These are phyloP conservation scores for Scheffersomyces insectosa DNA, from an alignment of 1,139 yeast species.

Conservation along the genomic window DNA sequence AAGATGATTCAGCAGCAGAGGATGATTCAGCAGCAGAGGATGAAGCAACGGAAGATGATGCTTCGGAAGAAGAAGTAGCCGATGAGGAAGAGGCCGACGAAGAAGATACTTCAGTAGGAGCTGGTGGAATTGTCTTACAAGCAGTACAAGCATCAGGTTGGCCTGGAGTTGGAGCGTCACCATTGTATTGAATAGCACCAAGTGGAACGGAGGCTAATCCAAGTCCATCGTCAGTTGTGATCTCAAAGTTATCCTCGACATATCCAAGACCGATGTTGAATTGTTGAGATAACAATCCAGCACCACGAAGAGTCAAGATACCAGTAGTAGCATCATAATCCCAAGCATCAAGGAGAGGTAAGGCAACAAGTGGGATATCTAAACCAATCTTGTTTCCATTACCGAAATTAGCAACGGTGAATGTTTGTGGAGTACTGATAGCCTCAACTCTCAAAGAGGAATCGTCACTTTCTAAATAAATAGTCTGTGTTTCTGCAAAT, in stretches of 20 bases:
- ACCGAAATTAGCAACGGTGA: constrained; percentile 32
- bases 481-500: constrained; percentile 11
- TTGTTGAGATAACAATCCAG: constrained; percentile 3
- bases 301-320: constrained; percentile 13
- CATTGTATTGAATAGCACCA: constrained; percentile 17
- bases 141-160: constrained; percentile 17
- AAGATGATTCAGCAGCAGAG: too few relatives aligned
- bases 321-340: constrained; percentile 15
- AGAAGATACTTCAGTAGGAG: constrained; percentile 1
- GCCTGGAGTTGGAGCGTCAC: constrained; percentile 16
- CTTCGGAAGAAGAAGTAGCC: constrained; percentile 1
- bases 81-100: constrained; percentile 1
- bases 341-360: constrained; percentile 10
- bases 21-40: neutral
- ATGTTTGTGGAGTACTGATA: constrained; percentile 18
- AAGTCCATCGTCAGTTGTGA: constrained; percentile 15
- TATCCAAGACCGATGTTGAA: constrained; percentile 25
- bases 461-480: constrained; percentile 11
- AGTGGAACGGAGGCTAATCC: constrained; percentile 6
- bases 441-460: constrained; percentile 14
- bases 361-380: constrained; percentile 12
- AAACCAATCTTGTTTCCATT: constrained; percentile 28
- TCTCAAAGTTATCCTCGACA: constrained; percentile 12
- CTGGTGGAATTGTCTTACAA: constrained; percentile 12
- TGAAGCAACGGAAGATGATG: constrained; percentile 6